A percentile compares a stretch with the other conserved stretches of the same genome.
These are phyloP conservation scores for Urtica urens DNA, from an alignment of 306 rosid genomes.

Conservation along the genomic window DNA sequence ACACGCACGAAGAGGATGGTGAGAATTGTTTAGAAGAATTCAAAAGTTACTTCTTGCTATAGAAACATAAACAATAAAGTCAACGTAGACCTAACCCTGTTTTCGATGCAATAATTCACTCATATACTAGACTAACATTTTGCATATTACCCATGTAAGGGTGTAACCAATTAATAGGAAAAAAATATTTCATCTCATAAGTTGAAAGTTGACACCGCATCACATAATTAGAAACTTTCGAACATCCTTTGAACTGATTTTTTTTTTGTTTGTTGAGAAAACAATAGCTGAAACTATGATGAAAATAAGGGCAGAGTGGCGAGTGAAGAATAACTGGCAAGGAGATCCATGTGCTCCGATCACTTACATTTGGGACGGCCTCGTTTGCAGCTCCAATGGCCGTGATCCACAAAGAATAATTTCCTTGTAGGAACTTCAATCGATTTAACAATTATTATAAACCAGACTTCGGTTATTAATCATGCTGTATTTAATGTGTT, in stretches of 20 bases:
- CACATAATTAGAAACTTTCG: too few relatives aligned
- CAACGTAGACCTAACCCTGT: not conserved
- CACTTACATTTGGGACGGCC: constrained; percentile 22
- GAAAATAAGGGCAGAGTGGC: constrained; percentile 12
- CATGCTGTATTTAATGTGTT: too few relatives aligned
- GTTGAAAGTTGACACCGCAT: too few relatives aligned
- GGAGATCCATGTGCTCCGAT: constrained; percentile 29
- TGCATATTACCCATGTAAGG: not conserved
- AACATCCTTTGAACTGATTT: too few relatives aligned
- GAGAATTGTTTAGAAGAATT: not conserved
- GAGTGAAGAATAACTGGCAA: constrained; percentile 22
- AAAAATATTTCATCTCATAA: too few relatives aligned
- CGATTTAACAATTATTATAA: too few relatives aligned
- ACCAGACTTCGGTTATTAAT: too few relatives aligned
- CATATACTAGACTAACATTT: not conserved
- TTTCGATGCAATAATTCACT: too few relatives aligned
- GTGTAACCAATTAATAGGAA: too few relatives aligned
- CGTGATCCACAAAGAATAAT: constrained; percentile 12
- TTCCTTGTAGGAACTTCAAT: too few relatives aligned
- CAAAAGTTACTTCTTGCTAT: not conserved
- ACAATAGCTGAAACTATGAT: constrained; percentile 21
- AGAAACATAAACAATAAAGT: not conserved
- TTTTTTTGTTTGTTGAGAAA: too few relatives aligned
- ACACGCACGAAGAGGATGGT: constrained; percentile 13
- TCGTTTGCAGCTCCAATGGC: constrained; percentile 16